Evolutionary conservation across 495 filamentous ascomycete genomes (phyloP), one percentile per base, ranked within the genome.

Genomic region (Xylona heveae): DNA sequence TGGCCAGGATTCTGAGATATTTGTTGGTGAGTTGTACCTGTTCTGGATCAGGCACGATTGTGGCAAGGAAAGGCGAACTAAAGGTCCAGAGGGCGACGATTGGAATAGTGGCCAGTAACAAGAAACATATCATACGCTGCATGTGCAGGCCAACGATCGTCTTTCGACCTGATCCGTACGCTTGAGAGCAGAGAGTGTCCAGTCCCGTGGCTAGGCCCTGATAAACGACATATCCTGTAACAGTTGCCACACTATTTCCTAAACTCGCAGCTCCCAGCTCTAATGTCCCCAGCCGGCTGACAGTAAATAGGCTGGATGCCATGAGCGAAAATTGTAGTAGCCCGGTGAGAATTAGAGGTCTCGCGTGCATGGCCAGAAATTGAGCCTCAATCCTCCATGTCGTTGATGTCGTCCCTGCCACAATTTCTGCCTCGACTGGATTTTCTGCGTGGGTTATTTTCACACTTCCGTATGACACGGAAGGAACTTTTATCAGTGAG

Each of bases 131-230:
- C 38, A 47, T 43, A 8, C 44, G 38, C 15, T 44, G 44, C 8
- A 39, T 10, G 30, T 46, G 38, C 33, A 49, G 13, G 1, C 46
- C 44, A 21, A 49, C 41, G 9, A 37, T 34, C 24, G 40, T 30
- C 25, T 36, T 34, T 3, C 36, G 30, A 12, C 44, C 44, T 14
- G 38, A 34, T 15, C 46, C 46, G 30, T 49, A 49, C 10, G 44
- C 44, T 28, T 49, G 46, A 6, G 46, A 35, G 34, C 44, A 47
- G 8, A 49, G 25, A 0, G 46, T 49, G 30, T 49, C 46, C 2
- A 48, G 29, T n/a, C 24, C 28, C 0, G 45, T 48, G 5, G 45
- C 40, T n/a, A 48, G 24, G 16, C 45, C 44, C 28, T 46, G 37
- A 24, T 21, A 47, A 14, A 47, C 28, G 8, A 44, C 46, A 15